These are phyloP conservation scores for Fusarium nanum DNA, from an alignment of 2,329 filamentous ascomycete genomes.

Conservation along the genomic window DNA sequence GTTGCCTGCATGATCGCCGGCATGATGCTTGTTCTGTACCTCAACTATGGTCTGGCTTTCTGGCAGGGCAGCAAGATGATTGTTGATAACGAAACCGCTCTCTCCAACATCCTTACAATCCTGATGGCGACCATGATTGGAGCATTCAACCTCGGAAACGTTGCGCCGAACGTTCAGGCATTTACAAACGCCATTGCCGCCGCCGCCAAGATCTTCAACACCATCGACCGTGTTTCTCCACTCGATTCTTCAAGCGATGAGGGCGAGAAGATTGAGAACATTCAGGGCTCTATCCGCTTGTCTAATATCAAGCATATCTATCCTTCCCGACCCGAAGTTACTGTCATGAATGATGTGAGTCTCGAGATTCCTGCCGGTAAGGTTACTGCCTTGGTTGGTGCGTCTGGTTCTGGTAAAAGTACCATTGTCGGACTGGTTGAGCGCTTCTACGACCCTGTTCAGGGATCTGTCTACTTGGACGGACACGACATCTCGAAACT, in stretches of 20 bases:
- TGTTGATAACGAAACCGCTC: slow-evolving; percentile 70
- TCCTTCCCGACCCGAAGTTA: slow-evolving; percentile 89
- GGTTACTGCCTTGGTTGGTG: slow-evolving; percentile 91
- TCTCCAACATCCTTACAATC: slow-evolving; percentile 83
- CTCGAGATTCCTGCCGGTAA: slow-evolving; percentile 88
- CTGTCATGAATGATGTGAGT: slow-evolving; percentile 85
- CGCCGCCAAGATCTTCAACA: slow-evolving; percentile 90
- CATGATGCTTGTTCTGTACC: slow-evolving; percentile 86
- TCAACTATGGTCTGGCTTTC: slow-evolving; percentile 89
- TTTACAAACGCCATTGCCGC: slow-evolving; percentile 87
- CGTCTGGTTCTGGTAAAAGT: slow-evolving; percentile 93
- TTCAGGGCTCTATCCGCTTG: slow-evolving; percentile 84
- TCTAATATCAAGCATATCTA: slow-evolving; percentile 92
- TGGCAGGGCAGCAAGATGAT: slow-evolving; percentile 87
- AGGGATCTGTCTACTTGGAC: slow-evolving; percentile 82
- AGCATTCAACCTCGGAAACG: slow-evolving; percentile 89
- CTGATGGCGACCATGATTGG: slow-evolving; percentile 93
- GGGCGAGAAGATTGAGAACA: slow-evolving; percentile 77
- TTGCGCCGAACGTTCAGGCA: slow-evolving; percentile 86
- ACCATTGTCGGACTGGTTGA: slow-evolving; percentile 95
- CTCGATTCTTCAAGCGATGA: slow-evolving; percentile 78
- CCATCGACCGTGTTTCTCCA: slow-evolving; percentile 88
- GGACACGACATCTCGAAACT: slow-evolving; percentile 83
- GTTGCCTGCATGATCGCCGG: slow-evolving; percentile 83
- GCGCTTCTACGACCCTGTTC: slow-evolving; percentile 91